Conservation (phyloP, 352 stramenopile genomes). For the Phytopythium sindhum region DNA sequence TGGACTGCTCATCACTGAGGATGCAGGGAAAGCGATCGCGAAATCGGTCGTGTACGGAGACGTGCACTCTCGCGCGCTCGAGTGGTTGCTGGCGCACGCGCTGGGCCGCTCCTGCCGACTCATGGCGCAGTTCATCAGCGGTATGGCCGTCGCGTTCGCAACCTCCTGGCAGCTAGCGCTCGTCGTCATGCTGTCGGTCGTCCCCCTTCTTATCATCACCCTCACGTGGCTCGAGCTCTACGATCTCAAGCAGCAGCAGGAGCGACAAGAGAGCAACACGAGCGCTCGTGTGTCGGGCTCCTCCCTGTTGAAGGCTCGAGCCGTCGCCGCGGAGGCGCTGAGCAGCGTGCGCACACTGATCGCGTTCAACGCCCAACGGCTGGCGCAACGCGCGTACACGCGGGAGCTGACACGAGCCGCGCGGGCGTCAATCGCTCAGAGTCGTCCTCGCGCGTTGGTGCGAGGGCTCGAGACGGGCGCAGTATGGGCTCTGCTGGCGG, state of each 20-base stretch:
- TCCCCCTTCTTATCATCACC: slow-evolving; percentile 4
- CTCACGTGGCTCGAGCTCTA: not conserved
- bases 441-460: slow-evolving; percentile 13
- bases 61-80: slow-evolving; percentile 16
- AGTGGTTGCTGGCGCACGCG: slow-evolving; percentile 15
- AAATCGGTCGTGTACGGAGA: slow-evolving; percentile 1
- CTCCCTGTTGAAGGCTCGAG: slow-evolving; percentile 9
- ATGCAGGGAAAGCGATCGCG: slow-evolving; percentile 10
- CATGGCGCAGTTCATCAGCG: slow-evolving; percentile 15
- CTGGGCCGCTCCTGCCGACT: slow-evolving; percentile 15
- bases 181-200: slow-evolving; percentile 9
- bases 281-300: not conserved
- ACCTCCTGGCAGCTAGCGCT: slow-evolving; percentile 25
- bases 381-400: slow-evolving; percentile 19
- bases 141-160: slow-evolving; percentile 13
- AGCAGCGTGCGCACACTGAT: slow-evolving; percentile 23
- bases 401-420: slow-evolving; percentile 12
- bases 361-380: slow-evolving; percentile 26
- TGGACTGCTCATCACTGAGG: slow-evolving; percentile 1
- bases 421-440: slow-evolving; percentile 5
- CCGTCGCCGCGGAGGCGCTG: slow-evolving; percentile 20
- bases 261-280: not conserved
- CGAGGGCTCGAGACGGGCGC: slow-evolving; percentile 13
- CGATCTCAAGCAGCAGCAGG: not conserved
- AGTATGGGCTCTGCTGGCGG: slow-evolving; percentile 21